These are phyloP conservation scores for Aureobasidium sp. DNA, from an alignment of 2,329 filamentous ascomycete genomes.

Conservation along the genomic window DNA sequence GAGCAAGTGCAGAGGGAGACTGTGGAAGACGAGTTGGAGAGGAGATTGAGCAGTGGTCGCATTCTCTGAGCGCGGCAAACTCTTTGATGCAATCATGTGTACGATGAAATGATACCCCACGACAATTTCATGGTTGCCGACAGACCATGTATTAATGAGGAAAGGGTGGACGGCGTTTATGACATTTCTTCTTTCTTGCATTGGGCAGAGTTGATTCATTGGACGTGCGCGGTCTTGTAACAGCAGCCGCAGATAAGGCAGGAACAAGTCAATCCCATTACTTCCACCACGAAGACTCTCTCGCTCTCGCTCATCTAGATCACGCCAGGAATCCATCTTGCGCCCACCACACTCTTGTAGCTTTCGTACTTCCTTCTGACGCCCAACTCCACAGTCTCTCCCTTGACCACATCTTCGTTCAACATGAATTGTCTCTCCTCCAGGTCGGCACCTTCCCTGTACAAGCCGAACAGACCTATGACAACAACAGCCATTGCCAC, in stretches of 20 bases:
- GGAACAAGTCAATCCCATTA: background rate
- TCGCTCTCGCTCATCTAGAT: background rate
- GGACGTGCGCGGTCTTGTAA: background rate
- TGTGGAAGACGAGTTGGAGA: conserved; percentile 65
- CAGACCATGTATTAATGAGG: background rate
- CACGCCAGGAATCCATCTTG: conserved; percentile 10
- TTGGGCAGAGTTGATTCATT: background rate
- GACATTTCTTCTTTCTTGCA: background rate
- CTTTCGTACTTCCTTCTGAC: conserved; percentile 10
- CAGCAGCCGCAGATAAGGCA: background rate
- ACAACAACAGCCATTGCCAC: background rate
- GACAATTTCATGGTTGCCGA: background rate
- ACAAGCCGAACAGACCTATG: conserved; percentile 5
- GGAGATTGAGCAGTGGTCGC: conserved; percentile 27
- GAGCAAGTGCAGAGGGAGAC: conserved; percentile 84
- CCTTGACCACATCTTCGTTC: background rate
- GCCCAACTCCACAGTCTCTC: background rate
- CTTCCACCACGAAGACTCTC: background rate
- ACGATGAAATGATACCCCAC: conserved; percentile 11
- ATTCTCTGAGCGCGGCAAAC: background rate
- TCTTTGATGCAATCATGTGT: background rate
- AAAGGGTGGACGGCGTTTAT: background rate
- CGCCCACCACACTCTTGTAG: conserved; percentile 11
- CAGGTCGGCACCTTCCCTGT: conserved; percentile 6
- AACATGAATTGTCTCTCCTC: conserved; percentile 13